A percentile compares a stretch with the other conserved stretches of the same genome.
phyloP scores from a whole-genome alignment of 495 filamentous ascomycete species.

The Wilcoxina mikolae region DNA sequence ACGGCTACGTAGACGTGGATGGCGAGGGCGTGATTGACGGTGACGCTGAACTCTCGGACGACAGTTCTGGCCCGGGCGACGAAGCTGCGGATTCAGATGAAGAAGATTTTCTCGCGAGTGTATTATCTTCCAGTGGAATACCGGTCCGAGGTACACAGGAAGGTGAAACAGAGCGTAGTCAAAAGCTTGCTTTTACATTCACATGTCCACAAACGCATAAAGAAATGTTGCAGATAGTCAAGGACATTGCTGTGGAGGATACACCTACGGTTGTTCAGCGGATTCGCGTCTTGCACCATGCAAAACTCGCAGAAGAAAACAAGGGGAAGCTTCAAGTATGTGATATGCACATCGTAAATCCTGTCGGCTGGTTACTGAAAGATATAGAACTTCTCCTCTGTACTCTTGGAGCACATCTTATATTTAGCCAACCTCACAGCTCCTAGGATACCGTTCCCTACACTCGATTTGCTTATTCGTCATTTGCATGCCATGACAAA shows the following conservation, averaged over 20 bases:
- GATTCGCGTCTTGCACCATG: conserved; percentile 76
- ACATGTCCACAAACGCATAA: conserved; percentile 63
- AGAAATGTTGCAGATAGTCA: conserved; percentile 52
- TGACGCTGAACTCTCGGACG: conserved; percentile 36
- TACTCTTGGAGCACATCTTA: conserved; percentile 64
- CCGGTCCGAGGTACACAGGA: neutral
- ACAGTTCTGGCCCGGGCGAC: conserved; percentile 39
- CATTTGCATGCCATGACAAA: conserved; percentile 81
- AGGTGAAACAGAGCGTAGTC: conserved; percentile 15
- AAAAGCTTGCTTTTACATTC: conserved; percentile 60
- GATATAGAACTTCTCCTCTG: conserved; percentile 46
- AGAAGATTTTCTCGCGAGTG: conserved; percentile 53
- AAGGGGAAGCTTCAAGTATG: conserved; percentile 52
- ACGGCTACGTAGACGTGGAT: conserved; percentile 46
- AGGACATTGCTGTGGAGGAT: conserved; percentile 43
- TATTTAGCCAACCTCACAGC: conserved; percentile 41
- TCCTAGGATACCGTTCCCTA: conserved; percentile 35
- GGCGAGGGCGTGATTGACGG: conserved; percentile 64
- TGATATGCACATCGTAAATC: neutral
- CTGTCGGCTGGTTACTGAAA: neutral
- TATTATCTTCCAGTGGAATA: neutral
- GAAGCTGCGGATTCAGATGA: conserved; percentile 44
- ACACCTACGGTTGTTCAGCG: conserved; percentile 69
- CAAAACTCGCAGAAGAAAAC: conserved; percentile 70
- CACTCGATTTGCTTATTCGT: conserved; percentile 53